Percentiles rank a stretch among this genome's conserved stretches.
phyloP scores from a whole-genome alignment of 169 alveolate species.

The Plasmodium ovale region DNA sequence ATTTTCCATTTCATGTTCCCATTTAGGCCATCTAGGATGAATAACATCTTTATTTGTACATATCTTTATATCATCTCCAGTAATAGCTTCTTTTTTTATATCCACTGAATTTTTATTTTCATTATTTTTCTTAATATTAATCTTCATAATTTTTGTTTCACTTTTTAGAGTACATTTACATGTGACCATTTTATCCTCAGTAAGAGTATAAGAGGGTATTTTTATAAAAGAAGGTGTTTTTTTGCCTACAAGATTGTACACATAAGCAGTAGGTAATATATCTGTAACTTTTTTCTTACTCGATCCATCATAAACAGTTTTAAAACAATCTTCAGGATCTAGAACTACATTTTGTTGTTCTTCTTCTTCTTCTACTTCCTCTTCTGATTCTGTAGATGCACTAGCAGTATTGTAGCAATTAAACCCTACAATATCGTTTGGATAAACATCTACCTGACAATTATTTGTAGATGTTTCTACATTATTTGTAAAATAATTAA shows the following conservation, averaged over 20 bases:
- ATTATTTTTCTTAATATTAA: neutral
- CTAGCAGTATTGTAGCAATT: slow-evolving; percentile 20
- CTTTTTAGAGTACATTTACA: slow-evolving; percentile 19
- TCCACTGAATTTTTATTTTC: neutral
- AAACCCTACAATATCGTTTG: slow-evolving; percentile 44
- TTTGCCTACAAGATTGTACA: neutral
- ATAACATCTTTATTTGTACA: slow-evolving; percentile 19
- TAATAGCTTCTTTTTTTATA: neutral
- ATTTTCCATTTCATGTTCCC: too few relatives aligned
- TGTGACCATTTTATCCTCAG: neutral
- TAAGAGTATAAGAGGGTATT: neutral
- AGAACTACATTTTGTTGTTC: neutral
- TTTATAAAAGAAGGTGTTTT: slow-evolving; percentile 12
- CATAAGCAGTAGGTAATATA: neutral
- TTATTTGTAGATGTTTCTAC: neutral
- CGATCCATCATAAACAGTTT: neutral
- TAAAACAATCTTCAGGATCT: slow-evolving; percentile 38
- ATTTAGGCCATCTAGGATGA: too few relatives aligned
- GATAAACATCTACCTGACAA: slow-evolving; percentile 24
- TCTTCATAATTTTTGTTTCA: neutral
- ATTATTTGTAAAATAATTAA: slow-evolving; percentile 20
- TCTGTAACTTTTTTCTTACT: neutral
- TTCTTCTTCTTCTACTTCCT: neutral
- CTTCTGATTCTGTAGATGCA: neutral
- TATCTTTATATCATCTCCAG: neutral